phyloP scores from a whole-genome alignment of 1,139 yeast species.

The Arxiozyma heterogenica region DNA sequence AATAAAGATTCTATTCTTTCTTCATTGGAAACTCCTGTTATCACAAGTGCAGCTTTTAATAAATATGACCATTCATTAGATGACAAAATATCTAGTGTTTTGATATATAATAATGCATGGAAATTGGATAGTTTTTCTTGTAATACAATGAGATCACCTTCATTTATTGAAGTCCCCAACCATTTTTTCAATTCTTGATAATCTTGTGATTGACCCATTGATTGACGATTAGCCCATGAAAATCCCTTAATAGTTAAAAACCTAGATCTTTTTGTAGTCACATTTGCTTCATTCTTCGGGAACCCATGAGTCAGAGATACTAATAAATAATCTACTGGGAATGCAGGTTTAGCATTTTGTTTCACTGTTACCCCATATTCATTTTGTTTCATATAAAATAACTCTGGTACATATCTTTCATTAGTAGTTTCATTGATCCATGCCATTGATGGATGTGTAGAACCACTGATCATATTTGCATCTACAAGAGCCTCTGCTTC shows the following conservation, averaged over 20 bases:
- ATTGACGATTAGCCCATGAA: constrained; percentile 71
- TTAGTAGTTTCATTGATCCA: constrained; percentile 65
- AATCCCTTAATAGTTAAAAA: constrained; percentile 41
- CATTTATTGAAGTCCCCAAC: constrained; percentile 35
- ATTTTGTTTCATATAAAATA: constrained; percentile 73
- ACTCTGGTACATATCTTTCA: constrained; percentile 85
- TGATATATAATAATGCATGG: constrained; percentile 59
- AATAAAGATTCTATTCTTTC: constrained; percentile 37
- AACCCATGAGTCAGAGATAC: constrained; percentile 91
- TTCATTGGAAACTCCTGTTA: constrained; percentile 18
- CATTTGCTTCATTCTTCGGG: constrained; percentile 40
- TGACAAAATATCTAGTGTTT: constrained; percentile 44
- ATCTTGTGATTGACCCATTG: constrained; percentile 66
- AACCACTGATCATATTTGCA: constrained; percentile 79
- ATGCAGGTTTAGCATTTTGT: constrained; percentile 86
- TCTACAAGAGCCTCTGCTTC: constrained; percentile 80
- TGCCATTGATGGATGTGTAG: constrained; percentile 85
- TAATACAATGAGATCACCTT: constrained; percentile 29
- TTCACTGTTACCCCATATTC: constrained; percentile 86
- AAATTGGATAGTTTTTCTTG: constrained; percentile 52
- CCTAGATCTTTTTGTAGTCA: constrained; percentile 5
- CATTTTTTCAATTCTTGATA: constrained; percentile 42
- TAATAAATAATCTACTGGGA: constrained; percentile 86
- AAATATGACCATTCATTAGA: constrained; percentile 43
- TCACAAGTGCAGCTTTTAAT: constrained; percentile 34